Evolutionary conservation across 495 filamentous ascomycete species (phyloP).

Genomic region (Darksidea phi): DNA sequence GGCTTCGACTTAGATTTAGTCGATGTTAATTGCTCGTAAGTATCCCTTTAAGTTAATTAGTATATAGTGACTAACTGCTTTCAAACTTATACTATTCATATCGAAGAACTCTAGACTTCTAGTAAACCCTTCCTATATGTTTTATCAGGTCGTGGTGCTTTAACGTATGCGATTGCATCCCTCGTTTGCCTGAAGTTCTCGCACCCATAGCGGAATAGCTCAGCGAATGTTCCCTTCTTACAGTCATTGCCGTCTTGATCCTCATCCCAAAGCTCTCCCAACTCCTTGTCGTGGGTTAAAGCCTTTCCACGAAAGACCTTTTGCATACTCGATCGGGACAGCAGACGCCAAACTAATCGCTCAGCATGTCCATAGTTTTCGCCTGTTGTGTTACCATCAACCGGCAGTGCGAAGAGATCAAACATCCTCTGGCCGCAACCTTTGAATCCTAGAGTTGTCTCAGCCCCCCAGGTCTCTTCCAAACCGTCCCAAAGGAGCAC

Average conservation of each 20-base stretch:
- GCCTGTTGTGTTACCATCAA: conserved; percentile 6
- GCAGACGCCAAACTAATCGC: conserved; percentile 14
- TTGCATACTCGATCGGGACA: conserved; percentile 17
- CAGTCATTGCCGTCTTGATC: conserved; percentile 41
- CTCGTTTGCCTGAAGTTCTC: conserved; percentile 43
- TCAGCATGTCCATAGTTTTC: conserved; percentile 23
- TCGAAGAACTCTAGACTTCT: too few relatives aligned
- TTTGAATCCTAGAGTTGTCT: conserved; percentile 16
- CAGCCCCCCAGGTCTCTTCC: conserved; percentile 19
- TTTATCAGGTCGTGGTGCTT: not conserved
- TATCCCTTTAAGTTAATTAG: too few relatives aligned
- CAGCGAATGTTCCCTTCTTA: conserved; percentile 43
- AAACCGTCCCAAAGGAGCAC: conserved; percentile 19
- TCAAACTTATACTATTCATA: too few relatives aligned
- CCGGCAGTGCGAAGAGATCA: conserved; percentile 8
- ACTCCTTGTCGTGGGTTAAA: conserved; percentile 4
- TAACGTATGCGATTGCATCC: conserved; percentile 24
- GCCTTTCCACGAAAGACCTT: conserved; percentile 24
- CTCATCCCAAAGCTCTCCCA: conserved; percentile 41
- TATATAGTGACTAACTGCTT: too few relatives aligned
- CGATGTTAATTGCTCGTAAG: too few relatives aligned
- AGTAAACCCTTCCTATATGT: conserved; percentile 20
- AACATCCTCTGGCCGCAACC: too few relatives aligned
- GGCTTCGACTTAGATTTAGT: too few relatives aligned
- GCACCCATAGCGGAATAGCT: conserved; percentile 43